phyloP scores from a whole-genome alignment of 106 monocot species.

The Allium fistulosum region DNA sequence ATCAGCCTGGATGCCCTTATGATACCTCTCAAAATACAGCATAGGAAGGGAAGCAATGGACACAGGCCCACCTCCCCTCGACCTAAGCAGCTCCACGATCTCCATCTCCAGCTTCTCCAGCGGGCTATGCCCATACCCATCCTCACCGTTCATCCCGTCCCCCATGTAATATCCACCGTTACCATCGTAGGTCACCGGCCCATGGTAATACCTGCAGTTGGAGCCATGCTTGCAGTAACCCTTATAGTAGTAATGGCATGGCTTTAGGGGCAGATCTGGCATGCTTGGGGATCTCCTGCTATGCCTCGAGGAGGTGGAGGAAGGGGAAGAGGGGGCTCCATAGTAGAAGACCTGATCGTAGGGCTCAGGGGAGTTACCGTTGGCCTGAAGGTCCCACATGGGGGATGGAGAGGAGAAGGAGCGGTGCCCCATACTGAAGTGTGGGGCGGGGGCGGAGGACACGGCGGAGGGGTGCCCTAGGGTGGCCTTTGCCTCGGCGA shows the following conservation, averaged over 20 bases:
- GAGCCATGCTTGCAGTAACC: slow-evolving; percentile 69
- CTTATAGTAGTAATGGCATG: slow-evolving; percentile 50
- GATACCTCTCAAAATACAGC: slow-evolving; percentile 67
- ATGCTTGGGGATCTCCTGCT: slow-evolving; percentile 24
- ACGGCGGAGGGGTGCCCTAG: background rate
- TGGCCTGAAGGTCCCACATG: slow-evolving; percentile 15
- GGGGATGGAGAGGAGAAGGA: slow-evolving; percentile 11
- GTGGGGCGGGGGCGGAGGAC: background rate
- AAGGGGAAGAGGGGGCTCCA: background rate
- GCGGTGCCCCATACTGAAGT: background rate
- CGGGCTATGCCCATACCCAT: slow-evolving; percentile 25
- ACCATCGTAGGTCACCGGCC: slow-evolving; percentile 3
- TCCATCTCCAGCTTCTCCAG: slow-evolving; percentile 69
- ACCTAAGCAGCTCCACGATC: slow-evolving; percentile 60
- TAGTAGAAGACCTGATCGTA: slow-evolving; percentile 11
- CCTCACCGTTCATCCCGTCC: slow-evolving; percentile 33
- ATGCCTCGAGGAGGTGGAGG: background rate
- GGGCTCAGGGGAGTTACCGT: slow-evolving; percentile 9
- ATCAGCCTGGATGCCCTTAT: slow-evolving; percentile 58
- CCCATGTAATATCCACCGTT: slow-evolving; percentile 6
- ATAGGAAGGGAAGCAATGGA: slow-evolving; percentile 60
- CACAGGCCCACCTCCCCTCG: slow-evolving; percentile 35
- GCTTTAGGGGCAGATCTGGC: slow-evolving; percentile 21
- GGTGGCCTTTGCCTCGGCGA: slow-evolving; percentile 36
- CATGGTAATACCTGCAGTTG: slow-evolving; percentile 68